A percentile compares a stretch with the other conserved stretches of the same genome.
phyloP scores from a whole-genome alignment of 192 early-diverging fungal genomes.

The Coemansia sp. region DNA sequence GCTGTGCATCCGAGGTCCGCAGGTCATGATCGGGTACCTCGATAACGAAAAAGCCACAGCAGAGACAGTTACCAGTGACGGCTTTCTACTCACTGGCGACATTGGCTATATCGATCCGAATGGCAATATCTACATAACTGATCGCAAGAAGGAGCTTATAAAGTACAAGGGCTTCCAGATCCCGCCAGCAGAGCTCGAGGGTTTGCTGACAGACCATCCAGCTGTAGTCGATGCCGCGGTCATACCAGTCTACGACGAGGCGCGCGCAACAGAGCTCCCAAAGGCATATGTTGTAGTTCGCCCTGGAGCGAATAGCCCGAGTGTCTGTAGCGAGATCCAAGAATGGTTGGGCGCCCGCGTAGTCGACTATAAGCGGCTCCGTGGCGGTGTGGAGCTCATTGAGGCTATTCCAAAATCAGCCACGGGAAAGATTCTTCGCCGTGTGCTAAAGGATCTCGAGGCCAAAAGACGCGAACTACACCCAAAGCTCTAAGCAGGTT shows the following conservation, averaged over 20 bases:
- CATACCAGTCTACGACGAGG: constrained; percentile 64
- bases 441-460: constrained; percentile 59
- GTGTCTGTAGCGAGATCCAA: constrained; percentile 34
- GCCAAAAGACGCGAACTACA: constrained; percentile 12
- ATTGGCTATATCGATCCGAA: constrained; percentile 70
- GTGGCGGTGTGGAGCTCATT: constrained; percentile 78
- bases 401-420: constrained; percentile 77
- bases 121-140: constrained; percentile 66
- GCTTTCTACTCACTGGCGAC: constrained; percentile 86
- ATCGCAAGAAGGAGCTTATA: constrained; percentile 90
- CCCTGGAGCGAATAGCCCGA: constrained; percentile 38
- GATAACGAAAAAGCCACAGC: constrained; percentile 79
- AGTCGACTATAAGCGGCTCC: constrained; percentile 74
- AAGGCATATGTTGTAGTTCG: constrained; percentile 79
- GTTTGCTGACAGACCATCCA: constrained; percentile 69
- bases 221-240: constrained; percentile 69
- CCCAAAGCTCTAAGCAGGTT: constrained; percentile 22
- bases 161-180: constrained; percentile 92
- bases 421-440: constrained; percentile 82
- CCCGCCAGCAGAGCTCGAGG: constrained; percentile 89
- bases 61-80: constrained; percentile 70
- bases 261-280: constrained; percentile 73
- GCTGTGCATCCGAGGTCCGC: constrained; percentile 83
- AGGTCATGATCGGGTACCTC: constrained; percentile 86
- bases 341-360: constrained; percentile 66